Evolutionary conservation across 2,329 filamentous ascomycete genomes (phyloP).

Genomic region (Phoma herbarum): DNA sequence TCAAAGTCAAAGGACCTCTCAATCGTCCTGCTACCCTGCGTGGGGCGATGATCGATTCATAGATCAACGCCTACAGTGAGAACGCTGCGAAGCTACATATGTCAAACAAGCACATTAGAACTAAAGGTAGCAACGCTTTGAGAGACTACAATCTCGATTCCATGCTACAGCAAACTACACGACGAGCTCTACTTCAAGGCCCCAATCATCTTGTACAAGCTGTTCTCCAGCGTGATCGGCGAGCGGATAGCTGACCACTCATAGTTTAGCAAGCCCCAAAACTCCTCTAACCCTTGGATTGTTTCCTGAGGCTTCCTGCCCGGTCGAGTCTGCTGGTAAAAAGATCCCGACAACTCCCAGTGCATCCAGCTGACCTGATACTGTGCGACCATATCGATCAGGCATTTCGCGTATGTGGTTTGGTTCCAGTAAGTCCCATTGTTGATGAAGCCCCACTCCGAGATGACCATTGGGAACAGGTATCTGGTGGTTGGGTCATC

Average conservation of each 20-base stretch:
- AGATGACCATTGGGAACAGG: constrained; percentile 44
- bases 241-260: constrained; percentile 40
- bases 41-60: too few species aligned
- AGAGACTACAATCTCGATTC: not conserved
- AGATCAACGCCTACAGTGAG: too few species aligned
- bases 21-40: too few species aligned
- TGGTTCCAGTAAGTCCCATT: constrained; percentile 47
- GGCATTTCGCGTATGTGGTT: constrained; percentile 44
- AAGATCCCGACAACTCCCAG: constrained; percentile 45
- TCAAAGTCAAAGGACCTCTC: too few species aligned
- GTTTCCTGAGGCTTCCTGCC: constrained; percentile 34
- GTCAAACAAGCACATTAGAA: too few species aligned
- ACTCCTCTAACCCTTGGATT: constrained; percentile 41
- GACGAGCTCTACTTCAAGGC: constrained; percentile 31
- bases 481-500: constrained; percentile 42
- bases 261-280: constrained; percentile 45
- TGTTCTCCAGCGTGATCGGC: constrained; percentile 44
- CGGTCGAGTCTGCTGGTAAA: constrained; percentile 52
- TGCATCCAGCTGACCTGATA: constrained; percentile 45
- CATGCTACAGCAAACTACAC: not conserved
- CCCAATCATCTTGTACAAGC: constrained; percentile 44
- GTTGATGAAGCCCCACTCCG: constrained; percentile 46
- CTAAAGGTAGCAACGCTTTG: not conserved
- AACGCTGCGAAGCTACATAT: too few species aligned
- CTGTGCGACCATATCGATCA: constrained; percentile 45